These are phyloP conservation scores for Boletus subcaerulescens DNA, from an alignment of 768 basidiomycete genomes.

Conservation along the genomic window DNA sequence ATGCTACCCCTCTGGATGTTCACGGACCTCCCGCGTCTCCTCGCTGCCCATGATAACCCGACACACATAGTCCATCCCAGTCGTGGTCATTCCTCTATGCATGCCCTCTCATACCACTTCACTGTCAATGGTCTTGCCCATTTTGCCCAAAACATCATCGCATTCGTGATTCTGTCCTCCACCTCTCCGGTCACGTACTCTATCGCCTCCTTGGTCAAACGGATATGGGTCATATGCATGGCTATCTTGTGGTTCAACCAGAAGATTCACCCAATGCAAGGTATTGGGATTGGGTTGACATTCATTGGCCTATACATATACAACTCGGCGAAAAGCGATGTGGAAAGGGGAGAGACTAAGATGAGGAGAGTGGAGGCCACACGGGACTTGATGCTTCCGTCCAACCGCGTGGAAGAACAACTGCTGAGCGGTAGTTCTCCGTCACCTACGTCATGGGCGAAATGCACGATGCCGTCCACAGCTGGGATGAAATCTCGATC, in stretches of 20 bases:
- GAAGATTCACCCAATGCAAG: conserved; percentile 78
- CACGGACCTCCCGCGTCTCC: conserved; percentile 73
- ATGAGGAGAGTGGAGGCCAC: conserved; percentile 74
- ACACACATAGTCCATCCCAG: conserved; percentile 44
- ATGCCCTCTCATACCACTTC: conserved; percentile 77
- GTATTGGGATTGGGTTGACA: conserved; percentile 84
- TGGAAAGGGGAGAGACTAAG: conserved; percentile 90
- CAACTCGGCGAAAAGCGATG: conserved; percentile 89
- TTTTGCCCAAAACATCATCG: conserved; percentile 96
- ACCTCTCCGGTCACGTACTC: conserved; percentile 99
- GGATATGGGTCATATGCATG: conserved; percentile 96
- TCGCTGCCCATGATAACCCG: conserved; percentile 43
- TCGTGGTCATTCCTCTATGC: conserved; percentile 46
- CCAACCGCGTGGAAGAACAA: conserved; percentile 56
- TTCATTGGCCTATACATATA: conserved; percentile 94
- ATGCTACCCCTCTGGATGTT: conserved; percentile 97
- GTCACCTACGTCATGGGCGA: conserved; percentile 5
- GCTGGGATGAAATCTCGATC: conserved; percentile 26
- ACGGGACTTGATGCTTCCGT: conserved; percentile 65
- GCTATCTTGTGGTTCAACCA: conserved; percentile 98
- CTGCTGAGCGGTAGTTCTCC: conserved; percentile 44
- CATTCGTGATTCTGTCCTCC: conserved; percentile 92
- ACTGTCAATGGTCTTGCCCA: conserved; percentile 94
- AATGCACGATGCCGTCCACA: conserved; percentile 15
- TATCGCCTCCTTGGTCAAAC: conserved; percentile 96